Evolutionary conservation across 306 rosid species (phyloP).

Genomic region (Potentilla sterilis): DNA sequence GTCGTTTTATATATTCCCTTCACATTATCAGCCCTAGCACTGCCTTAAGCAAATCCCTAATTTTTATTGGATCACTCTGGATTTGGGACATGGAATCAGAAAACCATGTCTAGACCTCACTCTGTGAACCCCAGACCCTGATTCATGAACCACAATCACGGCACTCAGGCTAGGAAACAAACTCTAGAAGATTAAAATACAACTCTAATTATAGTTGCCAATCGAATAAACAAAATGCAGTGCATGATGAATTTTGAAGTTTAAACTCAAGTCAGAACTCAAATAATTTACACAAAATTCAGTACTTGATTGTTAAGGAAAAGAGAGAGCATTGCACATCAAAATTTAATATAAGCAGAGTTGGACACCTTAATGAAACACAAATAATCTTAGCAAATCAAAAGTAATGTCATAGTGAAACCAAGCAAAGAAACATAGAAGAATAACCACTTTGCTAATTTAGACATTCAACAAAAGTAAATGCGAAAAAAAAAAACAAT

Average conservation of each 20-base stretch:
- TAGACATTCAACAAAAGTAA: neutral
- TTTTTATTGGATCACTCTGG: neutral
- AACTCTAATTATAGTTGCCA: neutral
- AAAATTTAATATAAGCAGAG: neutral
- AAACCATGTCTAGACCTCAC: neutral
- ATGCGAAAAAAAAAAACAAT: neutral
- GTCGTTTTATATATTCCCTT: neutral
- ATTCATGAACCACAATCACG: neutral
- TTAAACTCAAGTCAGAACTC: neutral
- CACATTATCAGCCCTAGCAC: neutral
- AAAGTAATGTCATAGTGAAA: no score
- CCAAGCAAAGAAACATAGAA: neutral
- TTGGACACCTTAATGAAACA: neutral
- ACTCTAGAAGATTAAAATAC: neutral
- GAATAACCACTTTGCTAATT: conserved; percentile 8
- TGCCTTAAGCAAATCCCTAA: neutral
- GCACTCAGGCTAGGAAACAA: neutral
- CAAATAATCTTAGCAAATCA: no score
- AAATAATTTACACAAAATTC: neutral
- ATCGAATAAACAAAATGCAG: neutral
- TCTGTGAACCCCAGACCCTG: neutral
- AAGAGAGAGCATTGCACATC: neutral
- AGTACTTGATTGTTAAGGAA: neutral
- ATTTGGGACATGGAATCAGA: neutral
- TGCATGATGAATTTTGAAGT: neutral